Evolutionary conservation across 2,329 filamentous ascomycete species (phyloP), one percentile per base, ranked within the genome.

Genomic region (Penicillium sumatraense): DNA sequence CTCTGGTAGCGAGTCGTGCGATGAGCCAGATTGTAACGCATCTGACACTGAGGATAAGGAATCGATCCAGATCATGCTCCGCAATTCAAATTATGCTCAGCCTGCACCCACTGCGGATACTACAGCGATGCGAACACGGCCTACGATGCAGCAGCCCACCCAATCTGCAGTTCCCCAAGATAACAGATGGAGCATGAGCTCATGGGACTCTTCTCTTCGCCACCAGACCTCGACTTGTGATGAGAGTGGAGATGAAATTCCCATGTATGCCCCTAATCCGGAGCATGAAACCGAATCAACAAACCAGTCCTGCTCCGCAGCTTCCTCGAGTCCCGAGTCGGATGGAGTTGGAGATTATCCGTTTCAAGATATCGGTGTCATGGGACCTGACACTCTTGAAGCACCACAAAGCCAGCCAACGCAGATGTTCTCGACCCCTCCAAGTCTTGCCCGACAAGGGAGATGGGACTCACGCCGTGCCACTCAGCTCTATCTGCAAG

Each of bases 51-150:
- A 83, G 38, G 79, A 83, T 49, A 74, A 76, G 54, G 81, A 83
- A 58, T 83, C 82, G 4, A 81, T 85, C 51, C 79, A 81, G 38
- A 83, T 85, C 44, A 80, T 84, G 76, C 73, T 84, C 36, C 72
- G 78, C 21, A 73, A 76, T 26, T 78, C 80, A 1, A 70, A 75
- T n/a, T 74, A 75, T 33, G 67, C 74, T 45, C 68, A 73, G 27
- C 66, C 70, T 23, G 60, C 67, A 20, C 61, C 64, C 29, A 69
- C 61, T 38, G 69, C 63, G 14, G 67, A 70, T 49, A 72, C 68
- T 24, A 69, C 72, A 47, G 68, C 71, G 5, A 48, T 58, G 5
- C 59, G 59, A 16, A 61, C 68, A 5, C 57, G 60, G 16, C 62
- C 68, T 44, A 50, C 60, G 10, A 61, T 63, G 33, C 51, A 61